These are phyloP conservation scores for Neurospora discreta DNA, from an alignment of 495 filamentous ascomycete species.

Conservation along the genomic window DNA sequence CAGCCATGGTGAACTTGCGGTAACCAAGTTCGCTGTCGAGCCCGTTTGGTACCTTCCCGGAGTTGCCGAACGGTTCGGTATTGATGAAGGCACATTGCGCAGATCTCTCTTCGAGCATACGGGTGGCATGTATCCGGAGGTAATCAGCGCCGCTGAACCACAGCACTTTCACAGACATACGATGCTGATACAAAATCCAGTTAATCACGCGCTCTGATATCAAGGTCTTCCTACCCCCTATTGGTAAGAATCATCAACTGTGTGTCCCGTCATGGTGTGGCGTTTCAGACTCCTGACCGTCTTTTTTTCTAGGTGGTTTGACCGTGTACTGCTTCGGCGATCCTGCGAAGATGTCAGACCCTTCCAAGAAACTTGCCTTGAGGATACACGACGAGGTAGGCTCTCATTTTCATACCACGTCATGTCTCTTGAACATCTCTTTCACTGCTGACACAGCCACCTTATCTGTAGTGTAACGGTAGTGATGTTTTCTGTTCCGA, in stretches of 20 bases:
- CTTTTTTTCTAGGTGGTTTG: slow-evolving; percentile 56
- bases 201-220: slow-evolving; percentile 88
- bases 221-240: slow-evolving; percentile 92
- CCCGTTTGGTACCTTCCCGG: slow-evolving; percentile 95
- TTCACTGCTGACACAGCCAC: slow-evolving; percentile 3
- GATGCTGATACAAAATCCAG: slow-evolving; percentile 23
- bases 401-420: neutral
- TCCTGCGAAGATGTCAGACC: slow-evolving; percentile 82
- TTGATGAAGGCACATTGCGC: slow-evolving; percentile 81
- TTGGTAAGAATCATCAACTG: slow-evolving; percentile 35
- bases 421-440: neutral
- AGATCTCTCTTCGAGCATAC: slow-evolving; percentile 89
- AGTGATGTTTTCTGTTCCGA: slow-evolving; percentile 97
- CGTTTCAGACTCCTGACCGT: slow-evolving; percentile 17
- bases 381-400: slow-evolving; percentile 82
- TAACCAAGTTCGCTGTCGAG: slow-evolving; percentile 95
- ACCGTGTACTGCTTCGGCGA: slow-evolving; percentile 98
- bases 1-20: slow-evolving; percentile 69
- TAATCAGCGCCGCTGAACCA: slow-evolving; percentile 10
- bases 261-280: slow-evolving; percentile 1
- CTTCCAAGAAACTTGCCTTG: slow-evolving; percentile 71
- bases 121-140: slow-evolving; percentile 80
- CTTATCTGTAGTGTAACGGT: slow-evolving; percentile 59
- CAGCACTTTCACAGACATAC: neutral
- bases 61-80: slow-evolving; percentile 89